Evolutionary conservation across 441 rosid species (phyloP), one percentile per base, ranked within the genome.

Genomic region (Jatropha multifida): DNA sequence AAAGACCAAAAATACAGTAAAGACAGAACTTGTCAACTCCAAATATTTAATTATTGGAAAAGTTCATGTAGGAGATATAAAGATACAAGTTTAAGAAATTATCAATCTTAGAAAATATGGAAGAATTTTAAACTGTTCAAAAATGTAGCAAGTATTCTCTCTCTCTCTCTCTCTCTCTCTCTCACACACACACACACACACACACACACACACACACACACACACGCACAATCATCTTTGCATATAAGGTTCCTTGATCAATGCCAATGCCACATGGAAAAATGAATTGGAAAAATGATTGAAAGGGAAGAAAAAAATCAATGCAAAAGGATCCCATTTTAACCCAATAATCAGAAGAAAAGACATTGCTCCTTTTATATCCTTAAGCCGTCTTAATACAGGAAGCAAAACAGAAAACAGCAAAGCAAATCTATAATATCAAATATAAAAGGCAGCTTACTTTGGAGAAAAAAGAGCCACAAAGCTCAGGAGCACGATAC

Each of bases 401-500:
- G 27, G 5, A 68, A 48, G 41, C 2, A 55, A 27, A 56, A 52
- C 10, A 32, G 63, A 63, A 72, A 72, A 55, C 10, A 27, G 64
- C 71, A 73, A 2, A 10, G 11, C 41, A 65, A 63, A 23, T 74
- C 42, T 44, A 9, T 62, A 18, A 69, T 59, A 68, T 67, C 20
- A 69, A 18, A 71, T 49, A 68, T 66, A 26, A 73, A 52, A 76
- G 74, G 58, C 37, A 84, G 79, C 92, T 88, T 88, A 96, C 99
- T 83, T 96, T 96, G 79, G 99, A 96, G 91, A 92, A 96, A 83
- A 96, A 96, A 3, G 98, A 96, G 63, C 99, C 99, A 80, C 99
- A 96, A 44, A 96, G 94, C 82, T 96, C 99, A 70, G 99, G 99
- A 75, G 99, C 99, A 74, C 99, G 97, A 79, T 94, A 96, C 99